Evolutionary conservation across 352 stramenopile species (phyloP).

Genomic region (Phytophthora uliginosa): DNA sequence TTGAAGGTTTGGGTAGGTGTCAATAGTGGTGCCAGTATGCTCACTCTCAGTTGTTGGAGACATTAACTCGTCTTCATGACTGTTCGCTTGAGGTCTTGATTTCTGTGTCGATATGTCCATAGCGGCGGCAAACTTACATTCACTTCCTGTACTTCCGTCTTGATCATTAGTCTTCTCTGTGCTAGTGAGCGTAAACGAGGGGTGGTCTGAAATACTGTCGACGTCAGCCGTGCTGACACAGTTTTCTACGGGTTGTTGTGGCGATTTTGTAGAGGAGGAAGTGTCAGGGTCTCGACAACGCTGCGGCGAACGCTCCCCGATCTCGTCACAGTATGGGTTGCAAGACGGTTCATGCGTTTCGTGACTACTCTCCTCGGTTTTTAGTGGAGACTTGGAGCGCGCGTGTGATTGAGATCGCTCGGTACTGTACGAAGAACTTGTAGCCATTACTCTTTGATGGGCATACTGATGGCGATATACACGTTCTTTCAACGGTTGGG

Average conservation of each 20-base stretch:
- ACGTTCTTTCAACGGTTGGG: conserved; percentile 24
- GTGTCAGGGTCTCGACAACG: not conserved
- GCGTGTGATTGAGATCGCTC: not conserved
- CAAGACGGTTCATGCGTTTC: not conserved
- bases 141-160: not conserved
- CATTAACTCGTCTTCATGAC: not conserved
- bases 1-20: not conserved
- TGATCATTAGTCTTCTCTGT: not conserved
- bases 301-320: not conserved
- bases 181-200: not conserved
- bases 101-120: not conserved
- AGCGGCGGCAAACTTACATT: not conserved
- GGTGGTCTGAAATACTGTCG: not conserved
- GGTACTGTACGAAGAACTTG: not conserved
- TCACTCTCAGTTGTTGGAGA: not conserved
- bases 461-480: conserved; percentile 33
- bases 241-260: not conserved
- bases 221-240: not conserved
- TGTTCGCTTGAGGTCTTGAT: not conserved
- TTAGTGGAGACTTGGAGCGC: not conserved
- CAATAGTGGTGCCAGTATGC: not conserved
- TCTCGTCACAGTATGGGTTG: not conserved
- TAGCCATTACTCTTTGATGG: conserved; percentile 7
- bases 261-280: not conserved
- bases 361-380: not conserved